Conservation (phyloP, 306 rosid genomes). For the Quercus mongolica region DNA sequence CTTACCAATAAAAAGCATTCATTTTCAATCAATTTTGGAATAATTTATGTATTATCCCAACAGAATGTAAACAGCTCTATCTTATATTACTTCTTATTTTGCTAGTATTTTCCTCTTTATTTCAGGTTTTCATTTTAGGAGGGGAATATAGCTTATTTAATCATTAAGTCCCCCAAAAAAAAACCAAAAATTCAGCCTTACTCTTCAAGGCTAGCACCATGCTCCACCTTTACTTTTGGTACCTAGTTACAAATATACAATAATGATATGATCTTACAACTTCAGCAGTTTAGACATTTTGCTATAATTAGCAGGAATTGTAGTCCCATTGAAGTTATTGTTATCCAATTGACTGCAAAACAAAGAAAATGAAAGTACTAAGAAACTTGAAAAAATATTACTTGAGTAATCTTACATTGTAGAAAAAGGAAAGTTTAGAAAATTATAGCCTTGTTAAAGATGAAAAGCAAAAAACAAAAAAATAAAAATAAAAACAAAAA, state of each 20-base stretch:
- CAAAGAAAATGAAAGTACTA: slow-evolving; percentile 13
- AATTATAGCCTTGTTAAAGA: neutral
- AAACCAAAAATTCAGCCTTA: neutral
- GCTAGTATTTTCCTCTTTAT: neutral
- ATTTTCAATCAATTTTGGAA: neutral
- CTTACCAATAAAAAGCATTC: too few relatives aligned
- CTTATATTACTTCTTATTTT: neutral
- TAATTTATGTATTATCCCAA: neutral
- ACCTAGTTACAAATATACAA: slow-evolving; percentile 1
- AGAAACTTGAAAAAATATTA: slow-evolving; percentile 2
- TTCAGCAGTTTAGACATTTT: slow-evolving; percentile 56
- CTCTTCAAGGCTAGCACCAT: neutral
- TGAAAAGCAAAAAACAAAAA: slow-evolving; percentile 1
- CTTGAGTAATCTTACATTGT: slow-evolving; percentile 6
- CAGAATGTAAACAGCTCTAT: neutral
- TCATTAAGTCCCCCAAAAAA: neutral
- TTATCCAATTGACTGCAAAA: slow-evolving; percentile 87
- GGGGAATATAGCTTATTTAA: too few relatives aligned
- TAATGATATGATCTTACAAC: slow-evolving; percentile 55
- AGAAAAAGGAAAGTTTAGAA: neutral
- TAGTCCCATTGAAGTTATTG: slow-evolving; percentile 65
- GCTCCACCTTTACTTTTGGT: slow-evolving; percentile 4
- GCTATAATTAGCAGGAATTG: slow-evolving; percentile 65
- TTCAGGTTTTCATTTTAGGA: neutral
- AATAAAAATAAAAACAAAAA: neutral